Evolutionary conservation across 1,284 basidiomycete species (phyloP).

Genomic region (Naganishia sp.): DNA sequence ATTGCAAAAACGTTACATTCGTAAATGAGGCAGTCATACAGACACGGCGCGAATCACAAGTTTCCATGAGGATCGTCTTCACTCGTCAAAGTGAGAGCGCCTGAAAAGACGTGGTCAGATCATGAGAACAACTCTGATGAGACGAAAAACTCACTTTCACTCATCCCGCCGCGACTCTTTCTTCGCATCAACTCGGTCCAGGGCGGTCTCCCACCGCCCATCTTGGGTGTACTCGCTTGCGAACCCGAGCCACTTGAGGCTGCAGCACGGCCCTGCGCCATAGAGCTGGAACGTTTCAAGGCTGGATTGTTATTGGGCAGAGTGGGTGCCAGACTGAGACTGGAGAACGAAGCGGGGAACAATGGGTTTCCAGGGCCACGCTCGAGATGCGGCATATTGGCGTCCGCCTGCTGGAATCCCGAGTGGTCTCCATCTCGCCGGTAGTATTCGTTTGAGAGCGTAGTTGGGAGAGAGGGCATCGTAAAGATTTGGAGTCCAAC

Average conservation of each 20-base stretch:
- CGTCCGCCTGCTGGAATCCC: slow-evolving; percentile 18
- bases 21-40: neutral
- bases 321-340: slow-evolving; percentile 46
- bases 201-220: slow-evolving; percentile 31
- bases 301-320: slow-evolving; percentile 38
- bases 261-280: slow-evolving; percentile 32
- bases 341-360: slow-evolving; percentile 49
- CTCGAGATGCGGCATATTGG: slow-evolving; percentile 40
- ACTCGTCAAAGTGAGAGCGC: slow-evolving; percentile 25
- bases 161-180: slow-evolving; percentile 47
- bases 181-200: slow-evolving; percentile 39
- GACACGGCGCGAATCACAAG: neutral
- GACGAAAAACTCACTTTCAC: slow-evolving; percentile 48
- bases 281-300: slow-evolving; percentile 41
- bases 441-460: slow-evolving; percentile 22
- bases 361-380: slow-evolving; percentile 49
- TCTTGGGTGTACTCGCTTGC: slow-evolving; percentile 30
- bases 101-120: neutral
- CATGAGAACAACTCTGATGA: too few relatives aligned
- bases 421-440: slow-evolving; percentile 20
- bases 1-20: neutral
- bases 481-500: slow-evolving; percentile 50
- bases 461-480: slow-evolving; percentile 34
- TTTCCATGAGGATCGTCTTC: slow-evolving; percentile 18
- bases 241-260: slow-evolving; percentile 27